Percentiles rank a stretch among this genome's conserved stretches.
Evolutionary conservation across 2,329 filamentous ascomycete species (phyloP).

Genomic region (Microcyclospora pomicola): DNA sequence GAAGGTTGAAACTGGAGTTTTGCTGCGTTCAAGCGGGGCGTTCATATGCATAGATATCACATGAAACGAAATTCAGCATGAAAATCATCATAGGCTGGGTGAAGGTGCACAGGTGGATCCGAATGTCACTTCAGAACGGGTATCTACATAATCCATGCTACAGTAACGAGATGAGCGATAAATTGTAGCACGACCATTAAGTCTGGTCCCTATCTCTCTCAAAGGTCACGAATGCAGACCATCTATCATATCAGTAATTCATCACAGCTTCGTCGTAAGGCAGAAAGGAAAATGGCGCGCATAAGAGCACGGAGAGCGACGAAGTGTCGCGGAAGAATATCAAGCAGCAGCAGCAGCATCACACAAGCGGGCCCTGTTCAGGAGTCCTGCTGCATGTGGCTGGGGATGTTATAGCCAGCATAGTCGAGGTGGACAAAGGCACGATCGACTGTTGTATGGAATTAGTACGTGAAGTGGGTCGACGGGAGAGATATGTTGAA

Average conservation of each 20-base stretch:
- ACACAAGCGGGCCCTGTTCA: slow-evolving; percentile 1
- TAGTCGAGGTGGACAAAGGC: slow-evolving; percentile 42
- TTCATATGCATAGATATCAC: too few species aligned
- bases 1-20: too few species aligned
- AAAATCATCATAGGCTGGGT: too few species aligned
- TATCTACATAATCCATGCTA: too few species aligned
- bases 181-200: too few species aligned
- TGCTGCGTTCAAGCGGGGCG: too few species aligned
- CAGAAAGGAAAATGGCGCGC: background rate
- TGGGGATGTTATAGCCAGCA: slow-evolving; percentile 36
- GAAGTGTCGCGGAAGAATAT: background rate
- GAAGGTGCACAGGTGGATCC: too few species aligned
- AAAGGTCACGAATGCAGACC: too few species aligned
- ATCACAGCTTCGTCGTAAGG: background rate
- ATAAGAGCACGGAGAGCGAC: background rate
- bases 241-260: background rate
- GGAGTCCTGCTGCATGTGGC: slow-evolving; percentile 35
- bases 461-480: background rate
- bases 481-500: background rate
- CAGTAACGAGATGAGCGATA: too few species aligned
- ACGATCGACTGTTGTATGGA: slow-evolving; percentile 31
- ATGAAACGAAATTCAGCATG: too few species aligned
- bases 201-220: too few species aligned
- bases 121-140: too few species aligned
- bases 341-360: background rate